Percentiles rank a stretch among this genome's conserved stretches.
phyloP scores from a whole-genome alignment of 1,284 basidiomycete genomes.

The Sphaerobolus stellatus region DNA sequence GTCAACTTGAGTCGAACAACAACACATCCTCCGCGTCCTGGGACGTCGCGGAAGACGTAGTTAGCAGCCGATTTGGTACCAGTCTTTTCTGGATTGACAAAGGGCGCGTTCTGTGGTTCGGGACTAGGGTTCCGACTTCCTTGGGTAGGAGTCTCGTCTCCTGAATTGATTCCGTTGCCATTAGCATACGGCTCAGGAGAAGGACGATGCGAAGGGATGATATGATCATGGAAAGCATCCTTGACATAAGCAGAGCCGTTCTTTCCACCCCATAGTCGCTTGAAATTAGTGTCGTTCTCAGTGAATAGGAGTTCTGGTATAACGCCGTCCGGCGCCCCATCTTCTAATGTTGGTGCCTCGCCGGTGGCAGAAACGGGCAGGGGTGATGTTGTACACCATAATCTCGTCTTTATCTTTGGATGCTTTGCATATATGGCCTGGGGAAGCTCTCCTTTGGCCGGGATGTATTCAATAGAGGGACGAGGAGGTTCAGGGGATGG shows the following conservation, averaged over 20 bases:
- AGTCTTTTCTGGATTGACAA: slow-evolving; percentile 83
- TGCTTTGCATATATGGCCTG: slow-evolving; percentile 58
- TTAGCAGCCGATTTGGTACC: slow-evolving; percentile 95
- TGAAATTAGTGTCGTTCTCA: slow-evolving; percentile 97
- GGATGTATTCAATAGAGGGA: slow-evolving; percentile 63
- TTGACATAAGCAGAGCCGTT: slow-evolving; percentile 87
- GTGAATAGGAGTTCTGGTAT: slow-evolving; percentile 88
- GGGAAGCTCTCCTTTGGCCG: slow-evolving; percentile 63
- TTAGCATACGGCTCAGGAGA: neutral
- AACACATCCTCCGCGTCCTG: slow-evolving; percentile 88
- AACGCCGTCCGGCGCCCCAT: slow-evolving; percentile 58
- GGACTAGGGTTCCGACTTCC: slow-evolving; percentile 60
- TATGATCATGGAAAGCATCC: slow-evolving; percentile 98
- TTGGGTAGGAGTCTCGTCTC: slow-evolving; percentile 33
- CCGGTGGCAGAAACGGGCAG: slow-evolving; percentile 74
- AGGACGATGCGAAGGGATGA: slow-evolving; percentile 83
- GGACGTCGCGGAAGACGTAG: slow-evolving; percentile 85
- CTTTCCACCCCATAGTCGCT: slow-evolving; percentile 83
- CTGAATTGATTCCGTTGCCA: slow-evolving; percentile 20
- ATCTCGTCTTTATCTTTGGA: slow-evolving; percentile 68
- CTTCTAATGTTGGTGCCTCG: slow-evolving; percentile 49
- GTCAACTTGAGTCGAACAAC: slow-evolving; percentile 96
- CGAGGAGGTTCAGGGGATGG: slow-evolving; percentile 75
- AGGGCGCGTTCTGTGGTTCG: slow-evolving; percentile 42
- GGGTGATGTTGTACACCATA: slow-evolving; percentile 91